phyloP scores from a whole-genome alignment of 441 rosid species.

The Croton setiger region DNA sequence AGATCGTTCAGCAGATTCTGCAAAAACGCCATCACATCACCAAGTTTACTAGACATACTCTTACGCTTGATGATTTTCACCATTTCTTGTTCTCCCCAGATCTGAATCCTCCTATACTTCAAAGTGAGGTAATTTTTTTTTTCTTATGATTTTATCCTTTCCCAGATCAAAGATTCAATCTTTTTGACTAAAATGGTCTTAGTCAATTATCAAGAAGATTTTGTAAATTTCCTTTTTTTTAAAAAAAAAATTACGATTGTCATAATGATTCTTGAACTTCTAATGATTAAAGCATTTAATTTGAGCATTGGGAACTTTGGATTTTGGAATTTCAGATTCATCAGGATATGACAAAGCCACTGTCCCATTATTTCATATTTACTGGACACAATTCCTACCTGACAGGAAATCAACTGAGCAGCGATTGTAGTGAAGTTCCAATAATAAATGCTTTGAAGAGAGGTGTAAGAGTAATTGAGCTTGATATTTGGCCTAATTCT shows the following conservation, averaged over 20 bases:
- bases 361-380: conserved; percentile 79
- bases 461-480: conserved; percentile 87
- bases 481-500: conserved; percentile 90
- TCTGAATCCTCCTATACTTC: conserved; percentile 45
- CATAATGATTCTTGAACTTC: background rate
- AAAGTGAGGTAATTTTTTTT: conserved; percentile 38
- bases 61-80: conserved; percentile 69
- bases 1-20: conserved; percentile 52
- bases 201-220: background rate
- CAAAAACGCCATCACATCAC: conserved; percentile 27
- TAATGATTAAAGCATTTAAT: too few species aligned
- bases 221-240: too few species aligned
- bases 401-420: conserved; percentile 84
- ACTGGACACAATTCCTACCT: conserved; percentile 93
- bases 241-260: too few species aligned
- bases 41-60: conserved; percentile 43
- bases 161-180: background rate
- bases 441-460: conserved; percentile 59
- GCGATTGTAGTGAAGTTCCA: conserved; percentile 87
- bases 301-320: too few species aligned
- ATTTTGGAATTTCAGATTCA: conserved; percentile 44
- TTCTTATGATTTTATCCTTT: background rate
- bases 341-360: conserved; percentile 78
- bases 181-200: background rate
- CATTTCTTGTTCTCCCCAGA: conserved; percentile 57